Evolutionary conservation across 164 flowering plant genomes (phyloP).

Genomic region (Aristolochia fimbriata): DNA sequence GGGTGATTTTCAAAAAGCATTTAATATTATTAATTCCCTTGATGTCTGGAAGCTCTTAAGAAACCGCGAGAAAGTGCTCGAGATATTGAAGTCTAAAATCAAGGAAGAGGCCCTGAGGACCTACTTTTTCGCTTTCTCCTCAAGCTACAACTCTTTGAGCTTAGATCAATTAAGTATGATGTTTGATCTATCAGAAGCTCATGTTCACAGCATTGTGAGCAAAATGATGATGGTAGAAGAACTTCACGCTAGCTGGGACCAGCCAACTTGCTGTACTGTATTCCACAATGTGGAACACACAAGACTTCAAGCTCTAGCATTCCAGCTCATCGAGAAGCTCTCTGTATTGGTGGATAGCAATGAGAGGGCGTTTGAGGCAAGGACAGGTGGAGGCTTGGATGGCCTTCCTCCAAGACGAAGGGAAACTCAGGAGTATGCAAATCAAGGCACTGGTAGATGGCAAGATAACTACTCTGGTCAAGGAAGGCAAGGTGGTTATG

Average conservation of each 20-base stretch:
- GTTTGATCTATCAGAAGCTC: constrained; percentile 68
- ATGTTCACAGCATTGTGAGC: constrained; percentile 56
- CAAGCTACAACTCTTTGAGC: constrained; percentile 61
- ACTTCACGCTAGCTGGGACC: constrained; percentile 93
- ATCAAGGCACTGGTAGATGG: constrained; percentile 46
- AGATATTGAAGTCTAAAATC: constrained; percentile 72
- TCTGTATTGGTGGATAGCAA: constrained; percentile 69
- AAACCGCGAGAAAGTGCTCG: constrained; percentile 52
- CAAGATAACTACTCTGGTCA: constrained; percentile 45
- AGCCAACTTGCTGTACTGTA: constrained; percentile 58
- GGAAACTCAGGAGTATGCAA: constrained; percentile 65
- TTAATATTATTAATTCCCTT: constrained; percentile 61
- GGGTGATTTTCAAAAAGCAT: constrained; percentile 69
- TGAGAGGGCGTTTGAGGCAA: constrained; percentile 76
- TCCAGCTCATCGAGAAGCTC: constrained; percentile 74
- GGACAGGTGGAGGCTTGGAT: constrained; percentile 69
- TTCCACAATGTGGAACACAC: constrained; percentile 70
- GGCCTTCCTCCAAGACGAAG: constrained; percentile 55
- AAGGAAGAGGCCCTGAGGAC: constrained; percentile 92
- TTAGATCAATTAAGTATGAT: constrained; percentile 61
- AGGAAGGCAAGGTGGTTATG: constrained; percentile 44
- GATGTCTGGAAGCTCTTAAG: constrained; percentile 77
- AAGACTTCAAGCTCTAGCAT: constrained; percentile 74
- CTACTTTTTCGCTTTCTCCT: constrained; percentile 61
- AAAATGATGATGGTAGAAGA: constrained; percentile 91